These are phyloP conservation scores for Sporisorium iseilematis-ciliati DNA, from an alignment of 1,284 basidiomycete species.

Conservation along the genomic window DNA sequence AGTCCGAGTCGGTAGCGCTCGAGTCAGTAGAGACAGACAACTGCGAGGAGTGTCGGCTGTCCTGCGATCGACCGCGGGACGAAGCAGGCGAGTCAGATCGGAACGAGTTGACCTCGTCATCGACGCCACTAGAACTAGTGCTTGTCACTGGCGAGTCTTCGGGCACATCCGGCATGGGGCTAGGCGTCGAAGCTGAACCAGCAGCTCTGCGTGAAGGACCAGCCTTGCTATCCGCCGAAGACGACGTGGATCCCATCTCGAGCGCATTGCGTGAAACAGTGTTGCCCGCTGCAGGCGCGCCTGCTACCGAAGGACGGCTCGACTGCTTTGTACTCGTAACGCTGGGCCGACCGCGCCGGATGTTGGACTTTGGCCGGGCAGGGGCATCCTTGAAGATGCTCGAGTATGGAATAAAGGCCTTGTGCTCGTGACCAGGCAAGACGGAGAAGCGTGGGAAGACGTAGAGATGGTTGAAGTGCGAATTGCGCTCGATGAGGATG, in stretches of 20 bases:
- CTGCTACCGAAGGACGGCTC: not conserved
- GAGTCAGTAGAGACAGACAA: conserved; percentile 32
- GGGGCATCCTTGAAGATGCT: conserved; percentile 80
- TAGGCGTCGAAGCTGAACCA: conserved; percentile 27
- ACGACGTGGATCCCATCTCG: conserved; percentile 51
- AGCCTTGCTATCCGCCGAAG: conserved; percentile 15
- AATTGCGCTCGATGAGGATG: conserved; percentile 72
- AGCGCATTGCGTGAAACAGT: conserved; percentile 29
- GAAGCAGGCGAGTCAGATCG: conserved; percentile 30
- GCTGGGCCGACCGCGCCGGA: conserved; percentile 34
- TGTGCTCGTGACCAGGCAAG: conserved; percentile 78
- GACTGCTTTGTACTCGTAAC: conserved; percentile 3
- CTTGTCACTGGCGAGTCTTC: conserved; percentile 24
- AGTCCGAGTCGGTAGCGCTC: conserved; percentile 30
- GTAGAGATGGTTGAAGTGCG: conserved; percentile 73
- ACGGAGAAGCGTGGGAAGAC: conserved; percentile 77
- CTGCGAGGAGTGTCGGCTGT: conserved; percentile 41
- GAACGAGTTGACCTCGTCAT: conserved; percentile 21
- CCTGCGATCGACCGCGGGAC: conserved; percentile 33
- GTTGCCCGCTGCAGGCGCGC: conserved; percentile 3
- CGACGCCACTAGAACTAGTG: not conserved
- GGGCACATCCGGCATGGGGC: conserved; percentile 42
- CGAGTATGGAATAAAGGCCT: conserved; percentile 75
- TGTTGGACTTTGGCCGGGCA: conserved; percentile 24
- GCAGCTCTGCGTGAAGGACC: conserved; percentile 25